Evolutionary conservation across 2,329 filamentous ascomycete genomes (phyloP).

Genomic region (Fusarium irregulare): DNA sequence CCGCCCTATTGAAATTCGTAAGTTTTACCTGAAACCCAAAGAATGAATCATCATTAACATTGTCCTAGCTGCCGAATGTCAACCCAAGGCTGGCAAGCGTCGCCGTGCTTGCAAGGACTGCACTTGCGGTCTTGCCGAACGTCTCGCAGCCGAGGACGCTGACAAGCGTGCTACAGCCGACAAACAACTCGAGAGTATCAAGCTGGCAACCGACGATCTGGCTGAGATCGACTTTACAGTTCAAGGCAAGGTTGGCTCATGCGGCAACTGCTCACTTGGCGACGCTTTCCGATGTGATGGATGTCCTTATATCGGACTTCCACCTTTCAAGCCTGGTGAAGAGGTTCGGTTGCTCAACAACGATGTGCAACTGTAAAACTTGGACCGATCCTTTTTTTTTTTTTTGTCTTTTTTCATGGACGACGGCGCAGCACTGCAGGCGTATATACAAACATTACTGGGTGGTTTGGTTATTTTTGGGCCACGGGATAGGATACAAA

Average conservation of each 20-base stretch:
- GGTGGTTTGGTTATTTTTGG: constrained; percentile 32
- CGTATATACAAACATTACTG: constrained; percentile 40
- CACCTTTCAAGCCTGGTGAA: constrained; percentile 96
- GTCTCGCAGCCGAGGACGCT: constrained; percentile 85
- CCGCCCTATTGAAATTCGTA: constrained; percentile 82
- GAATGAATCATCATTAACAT: constrained; percentile 9
- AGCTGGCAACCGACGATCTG: constrained; percentile 81
- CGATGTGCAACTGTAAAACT: constrained; percentile 78
- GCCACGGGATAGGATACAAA: constrained; percentile 36
- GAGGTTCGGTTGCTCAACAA: constrained; percentile 91
- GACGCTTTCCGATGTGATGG: constrained; percentile 85
- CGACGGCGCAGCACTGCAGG: constrained; percentile 39
- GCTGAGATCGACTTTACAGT: constrained; percentile 94
- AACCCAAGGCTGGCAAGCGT: constrained; percentile 87
- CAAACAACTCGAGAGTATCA: constrained; percentile 74
- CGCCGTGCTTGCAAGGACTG: constrained; percentile 98
- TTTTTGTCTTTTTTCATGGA: constrained; percentile 18
- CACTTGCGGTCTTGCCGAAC: constrained; percentile 89
- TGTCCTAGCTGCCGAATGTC: constrained; percentile 78
- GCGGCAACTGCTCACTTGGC: constrained; percentile 91
- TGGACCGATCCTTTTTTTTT: neutral
- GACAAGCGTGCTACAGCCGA: constrained; percentile 74
- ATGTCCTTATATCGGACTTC: constrained; percentile 87
- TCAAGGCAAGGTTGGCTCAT: constrained; percentile 95
- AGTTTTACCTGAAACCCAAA: constrained; percentile 53